Conservation (phyloP, 257 asterid genomes). For the Phtheirospermum japonicum region DNA sequence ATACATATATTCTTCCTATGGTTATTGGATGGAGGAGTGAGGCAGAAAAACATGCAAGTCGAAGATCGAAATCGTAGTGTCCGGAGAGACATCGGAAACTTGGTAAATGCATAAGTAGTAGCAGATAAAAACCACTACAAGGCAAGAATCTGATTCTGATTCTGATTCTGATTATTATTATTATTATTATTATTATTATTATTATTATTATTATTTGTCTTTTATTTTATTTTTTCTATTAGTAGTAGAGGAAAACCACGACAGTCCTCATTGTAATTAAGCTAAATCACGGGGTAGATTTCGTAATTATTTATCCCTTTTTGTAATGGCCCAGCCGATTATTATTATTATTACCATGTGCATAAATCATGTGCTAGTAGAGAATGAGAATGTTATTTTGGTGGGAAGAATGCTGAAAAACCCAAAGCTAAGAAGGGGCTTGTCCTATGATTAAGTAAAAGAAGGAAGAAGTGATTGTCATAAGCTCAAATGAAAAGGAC, state of each 20-base stretch:
- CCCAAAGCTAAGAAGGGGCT: conserved; percentile 38
- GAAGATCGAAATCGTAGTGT: conserved; percentile 54
- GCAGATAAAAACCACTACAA: too few relatives aligned
- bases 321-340: background rate
- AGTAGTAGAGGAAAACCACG: too few relatives aligned
- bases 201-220: too few relatives aligned
- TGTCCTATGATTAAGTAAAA: conserved; percentile 29
- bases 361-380: conserved; percentile 48
- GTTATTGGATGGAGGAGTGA: conserved; percentile 43
- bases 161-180: too few relatives aligned
- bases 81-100: conserved; percentile 73
- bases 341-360: conserved; percentile 26
- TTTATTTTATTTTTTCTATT: too few relatives aligned
- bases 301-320: background rate
- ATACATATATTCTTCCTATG: background rate
- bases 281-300: background rate
- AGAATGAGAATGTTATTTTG: conserved; percentile 37
- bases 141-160: conserved; percentile 26
- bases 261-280: too few relatives aligned
- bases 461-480: conserved; percentile 24
- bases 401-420: conserved; percentile 35
- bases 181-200: too few relatives aligned
- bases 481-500: conserved; percentile 39
- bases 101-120: conserved; percentile 35
- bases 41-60: conserved; percentile 44